Evolutionary conservation across 202 grass and related monocot species (phyloP), one percentile per base, ranked within the genome.

Genomic region (Zoysia matrella): DNA sequence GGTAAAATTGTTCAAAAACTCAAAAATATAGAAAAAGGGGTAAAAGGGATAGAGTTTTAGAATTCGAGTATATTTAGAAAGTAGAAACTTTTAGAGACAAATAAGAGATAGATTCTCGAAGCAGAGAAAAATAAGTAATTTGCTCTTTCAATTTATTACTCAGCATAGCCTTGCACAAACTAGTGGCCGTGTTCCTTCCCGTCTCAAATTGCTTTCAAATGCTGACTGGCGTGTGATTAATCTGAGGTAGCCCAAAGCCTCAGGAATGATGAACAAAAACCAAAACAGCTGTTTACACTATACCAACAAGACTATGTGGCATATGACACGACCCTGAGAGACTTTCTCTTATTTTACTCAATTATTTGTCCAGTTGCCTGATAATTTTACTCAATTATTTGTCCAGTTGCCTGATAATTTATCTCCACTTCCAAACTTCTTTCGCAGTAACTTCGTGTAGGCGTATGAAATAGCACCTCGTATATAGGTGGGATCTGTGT

Each of bases 381-480:
- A 22, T 22, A 22, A 22, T 22, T 22, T 22, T 22, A 22, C 22
- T 22, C 30, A 36, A 36, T 36, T 36, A 36, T 36, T 36, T 15
- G 11, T 4, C 82, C 61, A 62, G 15, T 89, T 85, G 87, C 73
- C 58, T 64, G 67, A 73, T 62, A 82, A 77, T 46, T 72, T 85
- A 78, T 85, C 66, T 77, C 65, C 60, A 54, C 10, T 67, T 86
- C 78, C 55, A 52, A 76, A 60, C 67, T 7, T 11, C 73, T 82
- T 78, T 46, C 36, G 22, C 71, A 52, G 52, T 69, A 48, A 54
- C 76, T 71, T 89, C 67, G 40, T 85, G 72, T 13, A 76, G 77
- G 47, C 58, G 11, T 77, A 57, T 76, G 65, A 72, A 84, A 60
- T 57, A 76, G 72, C 36, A 84, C 44, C 57, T 71, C 49, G 69